Evolutionary conservation across 768 basidiomycete species (phyloP), one percentile per base, ranked within the genome.

Genomic region (Podaxis sp.): DNA sequence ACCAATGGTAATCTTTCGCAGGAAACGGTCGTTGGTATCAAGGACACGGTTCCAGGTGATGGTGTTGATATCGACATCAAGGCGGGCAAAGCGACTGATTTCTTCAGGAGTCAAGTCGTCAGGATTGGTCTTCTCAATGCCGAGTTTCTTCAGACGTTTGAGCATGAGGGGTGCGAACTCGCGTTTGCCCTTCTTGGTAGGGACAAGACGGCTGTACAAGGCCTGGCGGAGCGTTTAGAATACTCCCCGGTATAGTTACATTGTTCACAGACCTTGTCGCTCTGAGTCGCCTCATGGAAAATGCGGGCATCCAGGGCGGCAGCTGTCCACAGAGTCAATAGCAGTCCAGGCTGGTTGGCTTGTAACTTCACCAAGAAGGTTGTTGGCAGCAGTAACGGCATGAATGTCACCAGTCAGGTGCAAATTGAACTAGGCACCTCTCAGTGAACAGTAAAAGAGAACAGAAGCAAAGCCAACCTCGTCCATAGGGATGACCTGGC

Each of bases 401-500:
- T 99, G 96, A 61, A 99, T 98, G 76, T 99, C 97, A 65, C 96
- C 96, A 46, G 95, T 96, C 75, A 96, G 78, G 71, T 96, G 95
- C 53, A 99, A 77, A 76, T 99, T 99, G 77, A 99, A 99, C 91
- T 93, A 63, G 17, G 38, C 59, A 57, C 69, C 24, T 30, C 28
- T 59, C 36, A 64, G 38, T 58, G 30, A 6, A 28, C 2, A 57
- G 38, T 6, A n/a, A 55, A 11, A 28, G 5, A 22, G 4, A 26
- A 15, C 3, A 59, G 33, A 33, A 24, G 52, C 36, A 53, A 63
- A 15, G 64, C 74, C 59, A 66, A 91, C 91, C 80, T 98, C 96
- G 71, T 98, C 96, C 96, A 99, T 98, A 46, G 96, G 96, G 77
- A 99, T 99, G 70, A 99, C 93, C 73, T 97, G 96, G 73, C 93